Base-by-base conservation (phyloP, 2,329 filamentous ascomycete species). In the Cladosporium sphaerospermum region DNA sequence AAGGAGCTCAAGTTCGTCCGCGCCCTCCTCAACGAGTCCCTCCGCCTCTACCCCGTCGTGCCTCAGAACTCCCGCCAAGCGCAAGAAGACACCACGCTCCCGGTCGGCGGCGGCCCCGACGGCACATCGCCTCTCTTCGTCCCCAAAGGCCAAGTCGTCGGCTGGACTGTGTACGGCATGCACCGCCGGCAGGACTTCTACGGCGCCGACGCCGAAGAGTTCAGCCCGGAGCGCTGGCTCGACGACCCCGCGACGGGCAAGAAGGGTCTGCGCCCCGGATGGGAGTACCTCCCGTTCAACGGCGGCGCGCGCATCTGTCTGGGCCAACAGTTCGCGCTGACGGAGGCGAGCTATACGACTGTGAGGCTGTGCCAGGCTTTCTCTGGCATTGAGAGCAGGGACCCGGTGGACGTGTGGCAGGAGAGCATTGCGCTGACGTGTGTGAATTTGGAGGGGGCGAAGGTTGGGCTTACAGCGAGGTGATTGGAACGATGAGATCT, bases 21-120 rank as follows among this genome's bases (percentile, higher is more conserved):
- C 69, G 76, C 84, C 61, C 73, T 86, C 46, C 78, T 95, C 62
- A 86, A 88, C 71, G 89, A 95, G 72, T 87, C 82, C 0, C 78
- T 91, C 55, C 83, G 89, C 11, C 71, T 92, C 9, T 89, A 92
- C 68, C 88, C 88, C 0, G 78, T 82, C 11, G 86, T 93, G 1
- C 88, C 89, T 1, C 87, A 86, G 74, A 93, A 93, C 70, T 79
- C 89, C 48, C 84, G 89, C 57, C 73, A 84, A 32, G 81, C 88
- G 10, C 76, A 89, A 10, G 77, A 75, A 54, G 85, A 91, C 71
- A 91, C 88, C 2, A 87, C 82, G 0, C 78, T 95, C 2, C 89
- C 89, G 0, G 74, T 75, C 14, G 89, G 78, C n/a, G 78, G 77
- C 14, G 78, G 78, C 0, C 65, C 70, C 3, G 75, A 80, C 56